Evolutionary conservation across 805 yeast genomes (phyloP).

Genomic region (Candida broadrunensis): DNA sequence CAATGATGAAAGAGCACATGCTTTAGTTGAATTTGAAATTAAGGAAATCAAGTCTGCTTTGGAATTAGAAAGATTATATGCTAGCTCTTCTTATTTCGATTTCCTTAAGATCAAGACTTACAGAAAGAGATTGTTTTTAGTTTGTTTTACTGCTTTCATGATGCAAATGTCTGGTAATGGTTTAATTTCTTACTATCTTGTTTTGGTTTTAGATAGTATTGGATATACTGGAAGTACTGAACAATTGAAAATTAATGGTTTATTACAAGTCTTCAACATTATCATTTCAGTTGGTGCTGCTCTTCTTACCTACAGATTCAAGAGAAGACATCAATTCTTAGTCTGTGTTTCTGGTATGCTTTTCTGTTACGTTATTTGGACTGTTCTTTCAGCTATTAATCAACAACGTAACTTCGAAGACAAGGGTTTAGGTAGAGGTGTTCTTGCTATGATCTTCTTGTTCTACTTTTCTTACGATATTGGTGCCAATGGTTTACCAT

Average conservation of each 20-base stretch:
- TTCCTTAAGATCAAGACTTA: conserved; percentile 36
- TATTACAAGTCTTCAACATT: conserved; percentile 47
- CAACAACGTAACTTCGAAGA: conserved; percentile 14
- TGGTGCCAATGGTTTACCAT: conserved; percentile 46
- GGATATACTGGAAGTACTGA: conserved; percentile 47
- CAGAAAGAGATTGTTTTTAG: conserved; percentile 41
- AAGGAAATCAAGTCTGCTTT: conserved; percentile 37
- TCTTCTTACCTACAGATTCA: conserved; percentile 16
- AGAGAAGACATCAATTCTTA: conserved; percentile 26
- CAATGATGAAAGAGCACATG: conserved; percentile 21
- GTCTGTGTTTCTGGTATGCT: conserved; percentile 26
- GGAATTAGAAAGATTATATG: conserved; percentile 35
- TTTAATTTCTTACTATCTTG: conserved; percentile 49
- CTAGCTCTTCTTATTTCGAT: conserved; percentile 34
- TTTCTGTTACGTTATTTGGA: conserved; percentile 20
- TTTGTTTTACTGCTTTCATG: conserved; percentile 28
- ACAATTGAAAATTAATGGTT: conserved; percentile 51
- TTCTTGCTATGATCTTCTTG: conserved; percentile 23
- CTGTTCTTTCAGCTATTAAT: conserved; percentile 20
- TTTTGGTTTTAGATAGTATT: conserved; percentile 48
- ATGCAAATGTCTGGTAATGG: conserved; percentile 53
- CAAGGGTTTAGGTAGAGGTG: conserved; percentile 14
- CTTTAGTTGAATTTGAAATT: conserved; percentile 36
- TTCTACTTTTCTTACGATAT: conserved; percentile 18
- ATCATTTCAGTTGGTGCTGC: conserved; percentile 22